Percentiles rank a stretch among this genome's conserved stretches.
Evolutionary conservation across 805 yeast species (phyloP).

Genomic region (Pichia rugopelliculosa): DNA sequence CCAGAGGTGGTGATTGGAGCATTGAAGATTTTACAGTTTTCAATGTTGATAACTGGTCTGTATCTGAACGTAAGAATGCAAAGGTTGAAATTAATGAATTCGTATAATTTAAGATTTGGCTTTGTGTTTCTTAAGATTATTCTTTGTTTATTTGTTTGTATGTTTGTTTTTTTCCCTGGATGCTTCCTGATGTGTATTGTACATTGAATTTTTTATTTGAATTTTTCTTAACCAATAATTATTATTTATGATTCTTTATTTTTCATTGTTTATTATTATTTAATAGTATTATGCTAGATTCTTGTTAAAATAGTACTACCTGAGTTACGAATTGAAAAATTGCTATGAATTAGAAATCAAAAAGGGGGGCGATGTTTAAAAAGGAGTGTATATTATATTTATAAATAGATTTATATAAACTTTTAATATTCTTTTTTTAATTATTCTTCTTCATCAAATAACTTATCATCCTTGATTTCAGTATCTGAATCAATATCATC

Average conservation of each 20-base stretch:
- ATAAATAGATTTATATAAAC: not conserved
- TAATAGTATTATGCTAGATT: too few species aligned
- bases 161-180: not conserved
- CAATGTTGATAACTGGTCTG: conserved; percentile 37
- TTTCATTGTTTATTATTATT: not conserved
- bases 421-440: not conserved
- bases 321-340: too few species aligned
- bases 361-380: too few species aligned
- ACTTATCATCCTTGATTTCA: conserved; percentile 17
- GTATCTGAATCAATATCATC: conserved; percentile 20
- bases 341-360: not conserved
- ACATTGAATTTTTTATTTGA: not conserved
- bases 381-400: not conserved
- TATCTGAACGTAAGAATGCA: conserved; percentile 34
- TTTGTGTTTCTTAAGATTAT: not conserved
- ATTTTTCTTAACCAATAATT: not conserved
- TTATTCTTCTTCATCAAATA: conserved; percentile 21
- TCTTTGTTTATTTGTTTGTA: not conserved
- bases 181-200: not conserved
- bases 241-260: not conserved
- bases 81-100: conserved; percentile 26
- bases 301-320: too few species aligned
- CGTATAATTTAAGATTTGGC: not conserved
- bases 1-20: conserved; percentile 33
- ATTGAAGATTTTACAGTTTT: conserved; percentile 38